A percentile compares a stretch with the other conserved stretches of the same genome.
phyloP scores from a whole-genome alignment of 441 rosid species.

The Populus hybrid region DNA sequence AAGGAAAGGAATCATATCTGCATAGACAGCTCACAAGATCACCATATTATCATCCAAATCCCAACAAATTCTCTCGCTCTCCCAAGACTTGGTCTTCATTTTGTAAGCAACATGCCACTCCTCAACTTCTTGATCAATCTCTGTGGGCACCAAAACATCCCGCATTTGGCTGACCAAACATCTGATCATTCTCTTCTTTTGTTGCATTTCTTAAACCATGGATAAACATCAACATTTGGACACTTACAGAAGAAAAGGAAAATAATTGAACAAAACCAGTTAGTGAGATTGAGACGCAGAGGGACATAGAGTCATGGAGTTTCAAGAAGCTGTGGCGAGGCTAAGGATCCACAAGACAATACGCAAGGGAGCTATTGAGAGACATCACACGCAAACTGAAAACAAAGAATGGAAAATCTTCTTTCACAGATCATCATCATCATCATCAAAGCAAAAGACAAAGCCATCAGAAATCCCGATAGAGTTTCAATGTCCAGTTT shows the following conservation, averaged over 20 bases:
- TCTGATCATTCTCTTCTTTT: neutral
- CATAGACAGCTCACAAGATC: neutral
- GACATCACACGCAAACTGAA: neutral
- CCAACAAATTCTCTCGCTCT: neutral
- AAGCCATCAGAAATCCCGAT: slow-evolving; percentile 29
- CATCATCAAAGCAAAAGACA: slow-evolving; percentile 23
- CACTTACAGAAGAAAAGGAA: neutral
- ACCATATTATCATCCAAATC: neutral
- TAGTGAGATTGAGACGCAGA: neutral
- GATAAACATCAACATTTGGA: neutral
- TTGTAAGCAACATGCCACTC: neutral
- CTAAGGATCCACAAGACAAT: slow-evolving; percentile 29
- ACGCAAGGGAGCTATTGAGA: slow-evolving; percentile 6
- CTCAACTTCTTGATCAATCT: neutral
- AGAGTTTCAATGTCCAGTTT: slow-evolving; percentile 78
- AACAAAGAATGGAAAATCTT: slow-evolving; percentile 54
- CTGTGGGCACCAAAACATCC: neutral
- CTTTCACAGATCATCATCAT: slow-evolving; percentile 25
- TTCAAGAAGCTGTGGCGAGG: slow-evolving; percentile 57
- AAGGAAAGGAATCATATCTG: neutral
- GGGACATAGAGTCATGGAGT: slow-evolving; percentile 40
- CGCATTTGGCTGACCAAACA: neutral
- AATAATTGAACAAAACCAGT: neutral
- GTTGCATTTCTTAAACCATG: neutral
- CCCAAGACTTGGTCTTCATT: neutral